phyloP scores from a whole-genome alignment of 2,329 filamentous ascomycete species.

The Exophiala aquamarina region DNA sequence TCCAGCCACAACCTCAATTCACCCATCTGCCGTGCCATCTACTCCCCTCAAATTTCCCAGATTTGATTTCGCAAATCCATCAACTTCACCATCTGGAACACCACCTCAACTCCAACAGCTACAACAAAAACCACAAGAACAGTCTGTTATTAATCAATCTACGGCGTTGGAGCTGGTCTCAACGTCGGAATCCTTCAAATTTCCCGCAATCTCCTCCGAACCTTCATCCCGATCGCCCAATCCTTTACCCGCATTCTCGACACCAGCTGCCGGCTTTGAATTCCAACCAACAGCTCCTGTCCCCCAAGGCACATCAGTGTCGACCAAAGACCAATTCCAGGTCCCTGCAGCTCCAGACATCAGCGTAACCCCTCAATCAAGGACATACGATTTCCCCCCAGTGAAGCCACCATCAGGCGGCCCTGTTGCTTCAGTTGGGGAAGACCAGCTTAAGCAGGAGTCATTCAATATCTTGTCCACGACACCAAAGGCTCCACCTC shows the following conservation, averaged over 20 bases:
- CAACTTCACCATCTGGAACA: background rate
- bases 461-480: background rate
- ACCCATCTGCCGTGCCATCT: conserved; percentile 2
- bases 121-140: background rate
- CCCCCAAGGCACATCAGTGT: conserved; percentile 1
- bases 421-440: too few relatives aligned
- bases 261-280: background rate
- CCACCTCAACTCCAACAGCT: background rate
- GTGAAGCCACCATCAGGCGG: too few relatives aligned
- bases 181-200: conserved; percentile 8
- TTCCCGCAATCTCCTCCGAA: conserved; percentile 1
- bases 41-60: background rate
- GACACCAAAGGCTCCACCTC: conserved; percentile 2
- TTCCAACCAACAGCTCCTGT: background rate
- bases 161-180: background rate
- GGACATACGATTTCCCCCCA: too few relatives aligned
- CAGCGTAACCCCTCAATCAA: too few relatives aligned
- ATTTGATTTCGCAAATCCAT: background rate
- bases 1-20: background rate
- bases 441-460: too few relatives aligned
- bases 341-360: too few relatives aligned
- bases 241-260: too few relatives aligned
- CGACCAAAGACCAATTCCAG: background rate
- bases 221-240: too few relatives aligned
- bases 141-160: background rate